Evolutionary conservation across 495 filamentous ascomycete species (phyloP).

Genomic region (Tuber brumale): DNA sequence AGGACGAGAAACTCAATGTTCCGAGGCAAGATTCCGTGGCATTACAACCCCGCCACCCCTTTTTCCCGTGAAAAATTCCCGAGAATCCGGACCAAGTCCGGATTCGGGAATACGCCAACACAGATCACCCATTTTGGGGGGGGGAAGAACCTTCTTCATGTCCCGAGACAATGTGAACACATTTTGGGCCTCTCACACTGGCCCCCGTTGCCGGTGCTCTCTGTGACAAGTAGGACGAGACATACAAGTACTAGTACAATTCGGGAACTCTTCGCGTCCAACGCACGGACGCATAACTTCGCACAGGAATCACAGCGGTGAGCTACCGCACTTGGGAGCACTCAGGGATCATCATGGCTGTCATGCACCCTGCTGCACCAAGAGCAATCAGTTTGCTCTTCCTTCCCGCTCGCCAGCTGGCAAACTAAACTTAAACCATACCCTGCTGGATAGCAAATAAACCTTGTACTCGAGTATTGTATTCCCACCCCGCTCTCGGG

Average conservation of each 20-base stretch:
- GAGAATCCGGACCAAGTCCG: not conserved
- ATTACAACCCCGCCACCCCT: not conserved
- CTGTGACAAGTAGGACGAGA: not conserved
- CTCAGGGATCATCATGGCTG: not conserved
- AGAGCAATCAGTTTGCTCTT: not conserved
- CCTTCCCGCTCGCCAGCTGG: not conserved
- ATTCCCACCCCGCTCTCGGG: not conserved
- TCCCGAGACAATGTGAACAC: not conserved
- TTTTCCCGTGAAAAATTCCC: not conserved
- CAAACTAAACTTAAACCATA: not conserved
- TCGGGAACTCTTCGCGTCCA: not conserved
- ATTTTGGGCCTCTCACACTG: not conserved
- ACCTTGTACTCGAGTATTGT: not conserved
- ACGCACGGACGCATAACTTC: not conserved
- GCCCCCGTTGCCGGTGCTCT: no score
- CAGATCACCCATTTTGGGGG: not conserved
- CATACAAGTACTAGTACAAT: no score
- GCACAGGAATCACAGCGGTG: not conserved
- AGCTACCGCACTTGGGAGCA: not conserved
- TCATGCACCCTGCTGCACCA: not conserved
- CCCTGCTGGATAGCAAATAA: not conserved
- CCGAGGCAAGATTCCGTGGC: not conserved
- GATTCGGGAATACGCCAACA: not conserved
- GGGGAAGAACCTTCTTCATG: not conserved
- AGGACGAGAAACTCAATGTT: not conserved